Evolutionary conservation across 1,139 yeast species (phyloP), one percentile per base, ranked within the genome.

Genomic region (Debaryomyces sp.): DNA sequence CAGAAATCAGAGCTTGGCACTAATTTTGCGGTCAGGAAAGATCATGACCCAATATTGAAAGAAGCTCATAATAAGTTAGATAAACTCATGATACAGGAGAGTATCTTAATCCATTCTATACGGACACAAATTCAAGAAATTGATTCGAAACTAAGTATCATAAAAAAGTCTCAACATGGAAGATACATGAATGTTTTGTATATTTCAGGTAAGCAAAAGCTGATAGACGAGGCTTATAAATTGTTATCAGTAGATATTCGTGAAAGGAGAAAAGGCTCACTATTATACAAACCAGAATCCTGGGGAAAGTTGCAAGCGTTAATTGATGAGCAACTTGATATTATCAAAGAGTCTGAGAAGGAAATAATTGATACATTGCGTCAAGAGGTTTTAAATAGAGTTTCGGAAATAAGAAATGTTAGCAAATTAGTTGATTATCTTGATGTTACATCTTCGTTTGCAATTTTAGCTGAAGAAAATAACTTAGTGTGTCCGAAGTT

Each of bases 391-490:
- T 59, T 82, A 2, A 63, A 64, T 0, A 55, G 67, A 30, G 68
- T 77, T 13, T 59, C 70, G 0, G 65, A 63, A 2, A 70, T 86
- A n/a, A 70, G 89, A 33, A 55, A 61, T 35, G 66, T 77, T 50
- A 67, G 84, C 52, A 60, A 71, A 46, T 59, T 76, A 43, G 70
- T 85, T 24, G 97, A 90, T 54, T 79, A 78, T 50, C 61, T 92
- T 6, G 99, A 94, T 64, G 84, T 87, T 0, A 73, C 88, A 0
- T 67, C 83, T 7, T 86, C 96, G 0, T 89, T 94, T 66, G 85
- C 96, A 0, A 68, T 71, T 1, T 64, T 92, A 5, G 86, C 97
- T 0, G 64, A 68, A 22, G 96, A 89, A 55, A 78, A 79, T 49
- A 69, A 80, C 26, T 72, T 91, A 47, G 81, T 78, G 0, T 71